Percentiles rank a stretch among this genome's conserved stretches.
Conservation (phyloP, 768 basidiomycete species). For the Mycena sanguinolenta region DNA sequence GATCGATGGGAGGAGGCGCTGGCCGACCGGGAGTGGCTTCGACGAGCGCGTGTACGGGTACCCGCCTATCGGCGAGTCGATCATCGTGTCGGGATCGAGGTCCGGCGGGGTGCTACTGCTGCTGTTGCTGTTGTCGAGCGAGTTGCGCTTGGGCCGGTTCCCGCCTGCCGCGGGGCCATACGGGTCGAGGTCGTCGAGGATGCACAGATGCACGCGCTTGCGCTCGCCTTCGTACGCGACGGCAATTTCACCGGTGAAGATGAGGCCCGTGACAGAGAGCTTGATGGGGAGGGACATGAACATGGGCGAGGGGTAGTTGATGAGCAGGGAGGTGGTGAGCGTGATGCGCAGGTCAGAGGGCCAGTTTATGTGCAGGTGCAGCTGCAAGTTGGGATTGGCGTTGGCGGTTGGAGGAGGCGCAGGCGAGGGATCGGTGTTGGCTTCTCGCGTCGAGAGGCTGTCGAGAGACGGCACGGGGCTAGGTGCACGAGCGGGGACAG, state of each 20-base stretch:
- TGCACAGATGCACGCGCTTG: slow-evolving; percentile 86
- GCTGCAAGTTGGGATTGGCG: slow-evolving; percentile 80
- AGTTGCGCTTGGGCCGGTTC: slow-evolving; percentile 63
- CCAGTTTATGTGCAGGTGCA: slow-evolving; percentile 90
- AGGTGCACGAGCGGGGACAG: slow-evolving; percentile 42
- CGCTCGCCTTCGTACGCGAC: slow-evolving; percentile 92
- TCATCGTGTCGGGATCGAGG: slow-evolving; percentile 50
- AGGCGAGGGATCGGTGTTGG: slow-evolving; percentile 36
- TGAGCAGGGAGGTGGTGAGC: slow-evolving; percentile 91
- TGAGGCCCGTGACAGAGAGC: slow-evolving; percentile 89
- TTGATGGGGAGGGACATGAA: slow-evolving; percentile 99
- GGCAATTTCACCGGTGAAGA: slow-evolving; percentile 89
- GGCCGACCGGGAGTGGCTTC: slow-evolving; percentile 84
- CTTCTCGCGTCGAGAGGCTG: slow-evolving; percentile 30
- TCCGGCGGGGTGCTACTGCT: slow-evolving; percentile 70
- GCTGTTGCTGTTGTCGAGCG: slow-evolving; percentile 42
- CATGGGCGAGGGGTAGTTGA: slow-evolving; percentile 95
- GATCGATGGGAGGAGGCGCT: slow-evolving; percentile 86
- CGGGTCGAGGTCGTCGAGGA: slow-evolving; percentile 90
- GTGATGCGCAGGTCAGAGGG: slow-evolving; percentile 90
- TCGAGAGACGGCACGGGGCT: slow-evolving; percentile 34
- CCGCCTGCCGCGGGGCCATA: slow-evolving; percentile 75
- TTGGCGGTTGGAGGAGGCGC: slow-evolving; percentile 41
- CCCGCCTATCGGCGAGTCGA: slow-evolving; percentile 53
- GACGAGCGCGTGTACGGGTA: slow-evolving; percentile 58